Conservation (phyloP, 768 basidiomycete genomes). For the Serpula lacrymans region DNA sequence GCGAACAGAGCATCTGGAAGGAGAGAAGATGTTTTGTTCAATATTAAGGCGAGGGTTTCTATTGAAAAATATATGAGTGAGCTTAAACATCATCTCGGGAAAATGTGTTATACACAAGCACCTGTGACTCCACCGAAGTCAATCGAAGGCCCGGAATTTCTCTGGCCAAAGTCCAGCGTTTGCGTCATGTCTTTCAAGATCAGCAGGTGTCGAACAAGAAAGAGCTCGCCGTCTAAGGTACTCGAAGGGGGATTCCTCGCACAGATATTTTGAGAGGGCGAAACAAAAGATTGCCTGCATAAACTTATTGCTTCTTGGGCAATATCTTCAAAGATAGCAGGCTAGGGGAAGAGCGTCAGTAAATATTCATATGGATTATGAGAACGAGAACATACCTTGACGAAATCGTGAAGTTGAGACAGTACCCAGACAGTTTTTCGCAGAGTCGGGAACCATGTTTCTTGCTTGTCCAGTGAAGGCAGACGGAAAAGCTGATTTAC, state of each 20-base stretch:
- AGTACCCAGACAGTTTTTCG: slow-evolving; percentile 89
- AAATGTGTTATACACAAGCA: slow-evolving; percentile 25
- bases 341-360: slow-evolving; percentile 41
- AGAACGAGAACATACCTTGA: slow-evolving; percentile 59
- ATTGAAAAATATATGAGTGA: neutral
- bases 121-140: slow-evolving; percentile 59
- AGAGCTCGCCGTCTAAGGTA: slow-evolving; percentile 71
- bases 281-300: slow-evolving; percentile 77
- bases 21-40: slow-evolving; percentile 57
- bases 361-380: slow-evolving; percentile 1
- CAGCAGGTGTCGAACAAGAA: slow-evolving; percentile 86
- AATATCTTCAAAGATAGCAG: slow-evolving; percentile 95
- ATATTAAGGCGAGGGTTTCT: slow-evolving; percentile 59
- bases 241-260: slow-evolving; percentile 41
- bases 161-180: slow-evolving; percentile 62
- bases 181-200: slow-evolving; percentile 88
- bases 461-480: slow-evolving; percentile 67
- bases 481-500: slow-evolving; percentile 67
- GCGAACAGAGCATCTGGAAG: slow-evolving; percentile 69
- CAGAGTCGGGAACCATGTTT: slow-evolving; percentile 91
- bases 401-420: slow-evolving; percentile 84
- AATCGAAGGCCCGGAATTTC: slow-evolving; percentile 39
- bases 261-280: slow-evolving; percentile 66
- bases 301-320: slow-evolving; percentile 88
- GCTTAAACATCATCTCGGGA: neutral